Evolutionary conservation across 2,329 filamentous ascomycete species (phyloP).

Genomic region (Arthrobotrys musiformis): DNA sequence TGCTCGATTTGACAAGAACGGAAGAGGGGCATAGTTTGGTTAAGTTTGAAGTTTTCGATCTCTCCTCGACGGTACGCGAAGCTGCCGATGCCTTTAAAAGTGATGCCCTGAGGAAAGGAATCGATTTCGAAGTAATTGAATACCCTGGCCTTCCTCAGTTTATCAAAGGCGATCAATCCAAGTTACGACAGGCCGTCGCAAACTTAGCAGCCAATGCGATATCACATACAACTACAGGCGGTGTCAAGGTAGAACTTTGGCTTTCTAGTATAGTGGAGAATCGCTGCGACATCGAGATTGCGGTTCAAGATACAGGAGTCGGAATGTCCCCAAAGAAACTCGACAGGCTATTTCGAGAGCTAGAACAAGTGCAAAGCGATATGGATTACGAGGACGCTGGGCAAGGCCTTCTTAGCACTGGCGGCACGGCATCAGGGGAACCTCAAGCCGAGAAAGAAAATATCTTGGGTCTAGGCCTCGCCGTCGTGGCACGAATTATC

Average conservation of each 20-base stretch:
- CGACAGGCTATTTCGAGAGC: constrained; percentile 71
- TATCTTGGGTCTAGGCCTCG: constrained; percentile 82
- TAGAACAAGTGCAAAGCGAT: constrained; percentile 72
- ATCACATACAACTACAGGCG: constrained; percentile 76
- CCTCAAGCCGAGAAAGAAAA: constrained; percentile 61
- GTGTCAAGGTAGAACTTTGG: constrained; percentile 76
- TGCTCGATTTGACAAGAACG: constrained; percentile 86
- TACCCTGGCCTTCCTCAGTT: constrained; percentile 75
- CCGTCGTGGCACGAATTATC: constrained; percentile 84
- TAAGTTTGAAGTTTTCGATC: constrained; percentile 82
- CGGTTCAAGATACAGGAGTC: constrained; percentile 78
- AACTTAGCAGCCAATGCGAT: constrained; percentile 88
- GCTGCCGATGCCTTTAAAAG: constrained; percentile 78
- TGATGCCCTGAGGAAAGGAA: constrained; percentile 79
- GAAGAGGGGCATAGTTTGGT: constrained; percentile 82
- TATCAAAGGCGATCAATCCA: constrained; percentile 81
- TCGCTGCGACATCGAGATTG: constrained; percentile 76
- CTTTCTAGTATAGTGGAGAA: constrained; percentile 68
- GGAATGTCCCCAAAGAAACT: constrained; percentile 71
- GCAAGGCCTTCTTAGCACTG: neutral
- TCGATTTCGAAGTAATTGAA: constrained; percentile 75
- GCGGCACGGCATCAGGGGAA: constrained; percentile 47
- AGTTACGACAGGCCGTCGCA: constrained; percentile 82
- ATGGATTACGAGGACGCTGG: constrained; percentile 57
- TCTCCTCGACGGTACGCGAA: constrained; percentile 77